Evolutionary conservation across 805 yeast genomes (phyloP).

Genomic region (Tetrapisispora iriomotensis): DNA sequence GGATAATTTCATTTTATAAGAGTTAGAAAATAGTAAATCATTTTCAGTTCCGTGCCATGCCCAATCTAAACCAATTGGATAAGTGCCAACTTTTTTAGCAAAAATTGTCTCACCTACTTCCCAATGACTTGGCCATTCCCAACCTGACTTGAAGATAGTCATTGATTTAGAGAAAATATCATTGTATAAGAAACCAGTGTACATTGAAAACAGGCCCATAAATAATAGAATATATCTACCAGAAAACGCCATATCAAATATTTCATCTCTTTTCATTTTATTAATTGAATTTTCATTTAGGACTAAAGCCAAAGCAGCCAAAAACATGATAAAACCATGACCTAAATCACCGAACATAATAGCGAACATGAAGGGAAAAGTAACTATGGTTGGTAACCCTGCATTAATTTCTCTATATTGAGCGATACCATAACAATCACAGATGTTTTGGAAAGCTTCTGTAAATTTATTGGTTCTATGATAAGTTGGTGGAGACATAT

Average conservation of each 20-base stretch:
- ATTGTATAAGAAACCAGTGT: constrained; percentile 64
- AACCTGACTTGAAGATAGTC: constrained; percentile 59
- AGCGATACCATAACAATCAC: constrained; percentile 72
- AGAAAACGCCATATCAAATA: constrained; percentile 64
- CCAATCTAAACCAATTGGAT: constrained; percentile 58
- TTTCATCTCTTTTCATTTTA: constrained; percentile 56
- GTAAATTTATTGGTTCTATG: constrained; percentile 65
- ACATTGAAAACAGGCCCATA: constrained; percentile 67
- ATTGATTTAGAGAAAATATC: constrained; percentile 63
- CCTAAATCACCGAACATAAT: constrained; percentile 80
- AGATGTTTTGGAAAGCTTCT: constrained; percentile 55
- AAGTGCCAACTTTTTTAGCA: constrained; percentile 43
- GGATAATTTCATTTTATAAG: constrained; percentile 70
- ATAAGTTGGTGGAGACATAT: constrained; percentile 61
- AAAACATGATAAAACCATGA: constrained; percentile 55
- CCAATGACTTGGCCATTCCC: constrained; percentile 52
- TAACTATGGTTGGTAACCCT: constrained; percentile 62
- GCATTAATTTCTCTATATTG: constrained; percentile 69
- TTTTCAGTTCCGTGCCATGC: constrained; percentile 79
- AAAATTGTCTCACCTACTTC: constrained; percentile 40
- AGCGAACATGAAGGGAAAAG: constrained; percentile 77
- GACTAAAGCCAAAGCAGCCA: constrained; percentile 48
- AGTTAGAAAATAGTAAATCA: constrained; percentile 56
- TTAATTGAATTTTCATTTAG: constrained; percentile 44
- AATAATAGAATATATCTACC: constrained; percentile 61